A percentile compares a stretch with the other conserved stretches of the same genome.
Evolutionary conservation across 139 green algal species (phyloP).

Genomic region (Nannochloris sp.): DNA sequence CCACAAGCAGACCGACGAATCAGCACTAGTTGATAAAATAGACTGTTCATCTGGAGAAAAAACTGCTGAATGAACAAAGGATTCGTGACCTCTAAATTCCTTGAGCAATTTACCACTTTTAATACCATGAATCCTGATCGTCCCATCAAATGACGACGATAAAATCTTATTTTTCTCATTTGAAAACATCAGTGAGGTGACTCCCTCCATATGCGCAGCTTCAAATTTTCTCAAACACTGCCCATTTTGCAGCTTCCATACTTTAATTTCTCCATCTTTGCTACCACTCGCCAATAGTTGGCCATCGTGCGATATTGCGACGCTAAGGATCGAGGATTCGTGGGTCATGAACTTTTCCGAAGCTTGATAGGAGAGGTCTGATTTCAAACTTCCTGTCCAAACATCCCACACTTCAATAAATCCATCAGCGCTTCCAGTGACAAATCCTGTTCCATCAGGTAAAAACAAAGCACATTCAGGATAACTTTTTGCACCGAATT

Average conservation of each 20-base stretch:
- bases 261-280: slow-evolving; percentile 79
- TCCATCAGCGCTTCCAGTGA: slow-evolving; percentile 86
- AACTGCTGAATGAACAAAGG: slow-evolving; percentile 81
- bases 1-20: slow-evolving; percentile 87
- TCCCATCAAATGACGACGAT: slow-evolving; percentile 78
- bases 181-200: slow-evolving; percentile 83
- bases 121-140: slow-evolving; percentile 80
- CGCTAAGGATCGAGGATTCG: slow-evolving; percentile 76
- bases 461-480: slow-evolving; percentile 79
- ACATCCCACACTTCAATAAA: slow-evolving; percentile 98
- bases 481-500: slow-evolving; percentile 57
- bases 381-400: slow-evolving; percentile 78
- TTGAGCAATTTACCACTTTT: slow-evolving; percentile 95
- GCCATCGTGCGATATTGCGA: slow-evolving; percentile 74
- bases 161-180: slow-evolving; percentile 82
- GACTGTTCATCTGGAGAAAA: slow-evolving; percentile 68
- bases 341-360: slow-evolving; percentile 98
- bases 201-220: slow-evolving; percentile 75
- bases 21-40: slow-evolving; percentile 63
- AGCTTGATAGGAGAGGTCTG: slow-evolving; percentile 90
- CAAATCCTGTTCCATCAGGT: slow-evolving; percentile 79
- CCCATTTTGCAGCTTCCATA: slow-evolving; percentile 86
- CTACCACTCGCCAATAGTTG: slow-evolving; percentile 79
- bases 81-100: slow-evolving; percentile 90
- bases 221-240: slow-evolving; percentile 86